Evolutionary conservation across 1,139 yeast species (phyloP).

Genomic region (Meyerozyma athensensis): DNA sequence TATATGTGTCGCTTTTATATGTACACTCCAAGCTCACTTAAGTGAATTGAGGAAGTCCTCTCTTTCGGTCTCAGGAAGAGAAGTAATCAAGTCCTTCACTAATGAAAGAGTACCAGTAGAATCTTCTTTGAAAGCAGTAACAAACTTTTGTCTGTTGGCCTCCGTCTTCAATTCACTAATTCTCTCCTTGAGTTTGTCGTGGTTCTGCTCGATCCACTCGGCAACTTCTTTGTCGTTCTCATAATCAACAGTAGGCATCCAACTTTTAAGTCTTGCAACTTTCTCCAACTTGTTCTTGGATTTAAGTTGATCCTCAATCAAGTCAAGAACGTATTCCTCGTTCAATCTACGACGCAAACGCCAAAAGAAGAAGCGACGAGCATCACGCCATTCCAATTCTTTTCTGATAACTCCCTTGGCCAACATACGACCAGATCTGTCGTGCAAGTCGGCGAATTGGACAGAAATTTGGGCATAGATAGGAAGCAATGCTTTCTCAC

Average conservation of each 20-base stretch:
- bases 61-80: slow-evolving; percentile 58
- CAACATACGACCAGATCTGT: slow-evolving; percentile 94
- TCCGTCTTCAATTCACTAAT: slow-evolving; percentile 65
- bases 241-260: slow-evolving; percentile 73
- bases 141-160: slow-evolving; percentile 56
- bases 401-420: slow-evolving; percentile 88
- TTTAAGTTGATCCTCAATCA: slow-evolving; percentile 63
- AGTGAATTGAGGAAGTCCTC: slow-evolving; percentile 41
- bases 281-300: slow-evolving; percentile 69
- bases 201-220: slow-evolving; percentile 81
- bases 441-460: slow-evolving; percentile 97
- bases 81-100: slow-evolving; percentile 56
- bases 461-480: slow-evolving; percentile 88
- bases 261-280: slow-evolving; percentile 80
- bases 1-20: not conserved
- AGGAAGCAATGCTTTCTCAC: slow-evolving; percentile 80
- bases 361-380: slow-evolving; percentile 98
- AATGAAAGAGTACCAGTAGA: slow-evolving; percentile 52
- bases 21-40: slow-evolving; percentile 11
- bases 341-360: slow-evolving; percentile 93
- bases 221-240: slow-evolving; percentile 79
- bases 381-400: slow-evolving; percentile 78
- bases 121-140: slow-evolving; percentile 54
- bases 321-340: slow-evolving; percentile 81
- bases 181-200: slow-evolving; percentile 53